phyloP scores from a whole-genome alignment of 2,329 filamentous ascomycete species.

The Thielaviopsis punctulata region DNA sequence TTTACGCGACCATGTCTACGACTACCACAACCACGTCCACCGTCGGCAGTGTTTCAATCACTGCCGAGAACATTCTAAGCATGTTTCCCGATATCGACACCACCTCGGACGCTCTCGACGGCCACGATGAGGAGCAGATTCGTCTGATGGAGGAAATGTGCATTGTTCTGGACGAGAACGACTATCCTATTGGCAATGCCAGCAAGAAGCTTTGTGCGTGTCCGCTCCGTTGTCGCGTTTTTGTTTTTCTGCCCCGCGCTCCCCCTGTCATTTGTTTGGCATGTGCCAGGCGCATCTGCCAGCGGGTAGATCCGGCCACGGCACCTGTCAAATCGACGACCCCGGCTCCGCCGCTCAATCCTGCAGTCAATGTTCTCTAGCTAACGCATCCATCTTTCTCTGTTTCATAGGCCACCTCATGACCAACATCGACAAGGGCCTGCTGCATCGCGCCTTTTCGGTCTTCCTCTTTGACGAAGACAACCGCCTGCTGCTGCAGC shows the following conservation, averaged over 20 bases:
- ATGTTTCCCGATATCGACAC: slow-evolving; percentile 75
- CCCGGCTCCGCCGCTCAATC: not conserved
- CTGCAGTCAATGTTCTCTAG: not conserved
- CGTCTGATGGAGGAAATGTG: slow-evolving; percentile 97
- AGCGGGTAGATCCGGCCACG: no score
- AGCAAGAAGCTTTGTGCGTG: slow-evolving; percentile 92
- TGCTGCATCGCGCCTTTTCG: slow-evolving; percentile 93
- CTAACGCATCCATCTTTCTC: not conserved
- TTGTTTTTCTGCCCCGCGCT: not conserved
- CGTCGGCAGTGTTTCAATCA: slow-evolving; percentile 45
- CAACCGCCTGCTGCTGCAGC: slow-evolving; percentile 84
- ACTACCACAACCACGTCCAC: slow-evolving; percentile 21
- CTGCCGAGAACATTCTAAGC: slow-evolving; percentile 67
- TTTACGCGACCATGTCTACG: slow-evolving; percentile 12
- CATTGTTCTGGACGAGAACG: slow-evolving; percentile 87
- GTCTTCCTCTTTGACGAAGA: slow-evolving; percentile 94
- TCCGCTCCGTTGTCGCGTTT: not conserved
- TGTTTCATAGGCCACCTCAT: slow-evolving; percentile 69
- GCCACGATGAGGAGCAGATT: slow-evolving; percentile 95
- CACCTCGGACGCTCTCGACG: slow-evolving; percentile 57
- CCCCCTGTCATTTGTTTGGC: not conserved
- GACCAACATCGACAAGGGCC: slow-evolving; percentile 93
- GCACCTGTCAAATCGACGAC: not conserved
- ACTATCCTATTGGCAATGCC: slow-evolving; percentile 81
- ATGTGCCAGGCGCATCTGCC: not conserved